Conservation (phyloP, 345 rosid species). For the Crucihimalaya himalaica region DNA sequence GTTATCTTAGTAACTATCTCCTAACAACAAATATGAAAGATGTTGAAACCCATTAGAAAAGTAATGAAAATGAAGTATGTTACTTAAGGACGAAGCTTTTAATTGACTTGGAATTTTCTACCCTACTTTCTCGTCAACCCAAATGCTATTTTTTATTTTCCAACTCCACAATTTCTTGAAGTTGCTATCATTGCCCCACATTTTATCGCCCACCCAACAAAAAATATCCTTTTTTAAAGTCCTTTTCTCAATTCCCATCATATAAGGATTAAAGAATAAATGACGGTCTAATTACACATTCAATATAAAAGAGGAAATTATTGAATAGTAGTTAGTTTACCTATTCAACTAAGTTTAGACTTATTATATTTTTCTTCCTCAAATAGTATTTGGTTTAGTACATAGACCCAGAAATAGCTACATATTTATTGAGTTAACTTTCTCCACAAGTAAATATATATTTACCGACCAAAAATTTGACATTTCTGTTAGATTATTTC, state of each 20-base stretch:
- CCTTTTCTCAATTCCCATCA: constrained; percentile 34
- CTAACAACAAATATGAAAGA: constrained; percentile 10
- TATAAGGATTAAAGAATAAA: constrained; percentile 19
- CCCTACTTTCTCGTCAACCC: constrained; percentile 38
- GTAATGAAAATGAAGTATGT: constrained; percentile 12
- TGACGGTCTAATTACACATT: constrained; percentile 6
- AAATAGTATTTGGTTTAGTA: background rate
- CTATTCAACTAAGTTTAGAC: constrained; percentile 23
- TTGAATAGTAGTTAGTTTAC: constrained; percentile 31
- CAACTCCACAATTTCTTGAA: constrained; percentile 29
- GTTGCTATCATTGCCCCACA: constrained; percentile 36
- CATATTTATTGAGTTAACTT: constrained; percentile 8
- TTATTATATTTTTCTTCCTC: background rate
- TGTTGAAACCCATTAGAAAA: constrained; percentile 9
- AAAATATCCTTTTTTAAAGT: background rate
- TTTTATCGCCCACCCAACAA: constrained; percentile 40
- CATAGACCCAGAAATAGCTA: background rate
- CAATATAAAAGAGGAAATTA: background rate
- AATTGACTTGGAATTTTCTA: constrained; percentile 37
- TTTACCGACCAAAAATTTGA: background rate
- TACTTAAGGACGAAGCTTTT: constrained; percentile 30
- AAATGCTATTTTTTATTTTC: constrained; percentile 16
- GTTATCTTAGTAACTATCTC: constrained; percentile 1
- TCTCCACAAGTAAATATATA: constrained; percentile 22
- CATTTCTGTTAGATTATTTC: background rate